Evolutionary conservation across 2,329 filamentous ascomycete species (phyloP), one percentile per base, ranked within the genome.

Genomic region (Camillea tinctor): DNA sequence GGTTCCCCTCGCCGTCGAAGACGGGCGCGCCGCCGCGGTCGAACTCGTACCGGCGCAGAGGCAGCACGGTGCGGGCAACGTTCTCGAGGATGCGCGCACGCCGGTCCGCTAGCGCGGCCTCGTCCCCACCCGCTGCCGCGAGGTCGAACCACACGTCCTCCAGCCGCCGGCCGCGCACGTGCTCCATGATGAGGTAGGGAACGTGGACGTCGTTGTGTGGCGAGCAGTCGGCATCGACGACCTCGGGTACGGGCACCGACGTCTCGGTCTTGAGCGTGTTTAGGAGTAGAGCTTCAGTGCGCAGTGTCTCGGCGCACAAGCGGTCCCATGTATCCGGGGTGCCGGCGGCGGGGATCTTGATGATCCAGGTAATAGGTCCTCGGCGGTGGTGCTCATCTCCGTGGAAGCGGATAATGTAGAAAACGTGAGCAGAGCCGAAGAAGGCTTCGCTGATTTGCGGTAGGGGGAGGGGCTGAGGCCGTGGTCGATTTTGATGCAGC

Each of bases 121-220:
- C 40, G 4, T 52, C 23, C 13, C 17, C 21, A 15, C 17, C 17
- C 21, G n/a, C n/a, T 36, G 5, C 58, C 63, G 1, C 50, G 55
- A 7, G 19, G 4, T 55, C 60, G 36, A 68, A 71, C 69, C 69
- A 71, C 9, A 66, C 63, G n/a, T 63, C 62, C 50, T 68, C 64
- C 13, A 66, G 58, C n/a, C 64, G 51, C 8, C 48, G 40, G 15
- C 69, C 69, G 23, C 63, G 54, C 9, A 69, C 55, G 48, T 26
- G 63, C 50, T 57, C 62, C 60, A 61, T 66, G 50, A 66, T 63
- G 13, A 64, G 54, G 24, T 65, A 66, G 3, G 65, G 65, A 15
- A 56, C 63, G 17, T 64, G 65, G 8, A 65, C 3, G 13, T 61
- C 57, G 24, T 64, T 64, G n/a, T 66, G 58, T 2, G 60, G 55